phyloP scores from a whole-genome alignment of 306 rosid genomes.

The Cucurbita pepo region DNA sequence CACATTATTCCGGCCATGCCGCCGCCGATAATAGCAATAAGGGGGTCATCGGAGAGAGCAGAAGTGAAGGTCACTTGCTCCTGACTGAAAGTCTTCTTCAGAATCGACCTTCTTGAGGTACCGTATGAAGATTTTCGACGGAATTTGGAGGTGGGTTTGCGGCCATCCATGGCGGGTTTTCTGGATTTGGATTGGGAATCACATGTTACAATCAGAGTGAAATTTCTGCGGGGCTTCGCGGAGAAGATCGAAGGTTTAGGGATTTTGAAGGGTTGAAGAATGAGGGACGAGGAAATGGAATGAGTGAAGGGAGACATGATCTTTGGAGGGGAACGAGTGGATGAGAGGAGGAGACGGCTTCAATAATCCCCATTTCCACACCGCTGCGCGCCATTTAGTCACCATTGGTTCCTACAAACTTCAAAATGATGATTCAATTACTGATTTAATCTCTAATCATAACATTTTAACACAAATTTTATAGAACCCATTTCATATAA shows the following conservation, averaged over 20 bases:
- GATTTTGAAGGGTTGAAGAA: constrained; percentile 22
- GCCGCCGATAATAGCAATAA: constrained; percentile 68
- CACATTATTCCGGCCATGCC: constrained; percentile 78
- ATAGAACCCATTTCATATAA: too few species aligned
- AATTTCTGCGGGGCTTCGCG: not conserved
- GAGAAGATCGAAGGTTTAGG: constrained; percentile 10
- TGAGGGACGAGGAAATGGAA: constrained; percentile 15
- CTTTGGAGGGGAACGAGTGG: constrained; percentile 9
- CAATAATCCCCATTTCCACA: not conserved
- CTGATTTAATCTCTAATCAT: too few species aligned
- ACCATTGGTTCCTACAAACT: not conserved
- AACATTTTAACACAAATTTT: too few species aligned
- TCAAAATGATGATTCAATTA: not conserved
- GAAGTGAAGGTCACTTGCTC: constrained; percentile 70
- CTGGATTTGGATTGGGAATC: constrained; percentile 12
- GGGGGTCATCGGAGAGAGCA: constrained; percentile 49
- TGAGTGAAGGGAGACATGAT: constrained; percentile 11
- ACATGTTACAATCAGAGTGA: constrained; percentile 6
- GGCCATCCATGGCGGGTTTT: constrained; percentile 16
- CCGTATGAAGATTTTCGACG: constrained; percentile 46
- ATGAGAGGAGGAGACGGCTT: not conserved
- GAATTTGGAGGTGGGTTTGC: constrained; percentile 23
- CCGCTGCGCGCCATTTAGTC: not conserved
- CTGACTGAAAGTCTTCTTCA: constrained; percentile 64
- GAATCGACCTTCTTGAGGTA: constrained; percentile 51